Conservation (phyloP, 345 rosid species). For the Cochlearia excelsa region DNA sequence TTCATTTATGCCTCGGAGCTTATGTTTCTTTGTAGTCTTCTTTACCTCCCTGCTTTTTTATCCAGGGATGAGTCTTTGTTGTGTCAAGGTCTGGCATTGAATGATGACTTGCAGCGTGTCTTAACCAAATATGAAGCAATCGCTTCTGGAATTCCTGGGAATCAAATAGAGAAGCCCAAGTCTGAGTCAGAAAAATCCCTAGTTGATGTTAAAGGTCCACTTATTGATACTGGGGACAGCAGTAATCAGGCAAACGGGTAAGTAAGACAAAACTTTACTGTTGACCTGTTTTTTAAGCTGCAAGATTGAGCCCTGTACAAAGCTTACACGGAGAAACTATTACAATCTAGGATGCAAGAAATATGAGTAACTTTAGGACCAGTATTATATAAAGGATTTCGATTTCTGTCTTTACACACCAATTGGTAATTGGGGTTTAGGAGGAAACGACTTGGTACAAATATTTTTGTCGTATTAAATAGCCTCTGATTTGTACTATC, state of each 20-base stretch:
- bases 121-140: slow-evolving; percentile 84
- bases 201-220: slow-evolving; percentile 57
- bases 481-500: slow-evolving; percentile 17
- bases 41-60: slow-evolving; percentile 11
- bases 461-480: slow-evolving; percentile 1
- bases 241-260: slow-evolving; percentile 48
- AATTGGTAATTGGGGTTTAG: slow-evolving; percentile 11
- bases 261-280: slow-evolving; percentile 20
- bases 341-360: slow-evolving; percentile 17
- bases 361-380: not conserved
- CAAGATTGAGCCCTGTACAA: not conserved
- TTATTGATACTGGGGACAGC: slow-evolving; percentile 69
- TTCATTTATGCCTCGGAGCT: slow-evolving; percentile 7
- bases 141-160: slow-evolving; percentile 57
- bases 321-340: not conserved
- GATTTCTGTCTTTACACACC: slow-evolving; percentile 6
- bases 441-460: slow-evolving; percentile 7
- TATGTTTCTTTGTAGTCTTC: slow-evolving; percentile 13
- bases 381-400: not conserved
- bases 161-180: slow-evolving; percentile 49
- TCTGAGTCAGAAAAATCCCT: slow-evolving; percentile 53
- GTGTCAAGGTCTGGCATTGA: slow-evolving; percentile 83
- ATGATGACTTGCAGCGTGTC: slow-evolving; percentile 96
- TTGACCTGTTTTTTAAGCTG: slow-evolving; percentile 11
- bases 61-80: slow-evolving; percentile 91